A percentile compares a stretch with the other conserved stretches of the same genome.
These are phyloP conservation scores for Azolla pinnata DNA, from an alignment of 75 land plant species.

Conservation along the genomic window DNA sequence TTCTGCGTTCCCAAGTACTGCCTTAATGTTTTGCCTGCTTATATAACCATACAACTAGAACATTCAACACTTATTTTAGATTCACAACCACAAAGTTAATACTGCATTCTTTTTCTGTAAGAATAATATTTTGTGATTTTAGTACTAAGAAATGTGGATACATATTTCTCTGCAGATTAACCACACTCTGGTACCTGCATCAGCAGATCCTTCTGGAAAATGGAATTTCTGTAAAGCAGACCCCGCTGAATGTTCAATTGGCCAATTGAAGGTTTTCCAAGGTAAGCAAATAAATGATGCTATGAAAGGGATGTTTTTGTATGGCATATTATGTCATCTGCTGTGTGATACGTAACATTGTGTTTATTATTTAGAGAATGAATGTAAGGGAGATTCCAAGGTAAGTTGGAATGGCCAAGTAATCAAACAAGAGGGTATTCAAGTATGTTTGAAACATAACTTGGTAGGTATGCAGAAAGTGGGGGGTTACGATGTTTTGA, in stretches of 20 bases:
- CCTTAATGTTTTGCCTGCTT: background rate
- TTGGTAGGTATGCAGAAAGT: no score
- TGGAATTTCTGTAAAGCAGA: constrained; percentile 62
- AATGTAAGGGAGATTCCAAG: no score
- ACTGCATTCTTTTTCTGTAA: background rate
- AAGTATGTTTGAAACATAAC: no score
- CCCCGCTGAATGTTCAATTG: constrained; percentile 39
- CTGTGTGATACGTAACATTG: no score
- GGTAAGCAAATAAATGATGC: no score
- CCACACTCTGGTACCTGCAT: constrained; percentile 47
- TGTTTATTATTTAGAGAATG: no score
- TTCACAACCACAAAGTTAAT: background rate
- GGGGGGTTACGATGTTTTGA: no score
- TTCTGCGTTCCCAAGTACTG: background rate
- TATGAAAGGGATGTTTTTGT: no score
- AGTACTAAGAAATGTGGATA: background rate
- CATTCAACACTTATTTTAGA: no score
- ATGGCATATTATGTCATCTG: no score
- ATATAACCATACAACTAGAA: background rate
- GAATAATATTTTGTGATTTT: background rate
- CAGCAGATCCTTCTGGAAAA: constrained; percentile 47
- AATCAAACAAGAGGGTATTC: no score
- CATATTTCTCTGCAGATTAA: constrained; percentile 34
- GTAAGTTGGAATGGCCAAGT: no score
- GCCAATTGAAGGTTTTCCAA: constrained; percentile 53